These are phyloP conservation scores for Plasmopara muralis DNA, from an alignment of 352 stramenopile species.

Conservation along the genomic window DNA sequence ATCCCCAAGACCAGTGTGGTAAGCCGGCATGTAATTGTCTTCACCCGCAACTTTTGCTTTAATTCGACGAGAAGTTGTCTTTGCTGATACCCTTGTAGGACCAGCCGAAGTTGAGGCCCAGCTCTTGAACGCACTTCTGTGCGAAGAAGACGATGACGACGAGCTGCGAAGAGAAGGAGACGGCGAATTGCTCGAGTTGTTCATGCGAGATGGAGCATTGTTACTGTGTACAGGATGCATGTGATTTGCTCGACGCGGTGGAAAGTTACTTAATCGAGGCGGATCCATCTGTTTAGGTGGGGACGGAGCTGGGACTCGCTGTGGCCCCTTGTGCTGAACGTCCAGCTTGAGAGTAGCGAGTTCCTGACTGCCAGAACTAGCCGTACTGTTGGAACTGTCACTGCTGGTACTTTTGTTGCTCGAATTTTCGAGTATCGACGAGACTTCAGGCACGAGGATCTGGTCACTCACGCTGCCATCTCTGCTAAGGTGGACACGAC, in stretches of 20 bases:
- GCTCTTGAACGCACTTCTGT: conserved; percentile 13
- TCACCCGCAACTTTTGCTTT: conserved; percentile 10
- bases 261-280: conserved; percentile 18
- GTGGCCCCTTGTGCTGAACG: conserved; percentile 20
- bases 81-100: conserved; percentile 16
- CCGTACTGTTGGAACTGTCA: conserved; percentile 22
- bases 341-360: conserved; percentile 15
- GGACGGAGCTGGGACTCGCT: conserved; percentile 23
- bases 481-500: conserved; percentile 20
- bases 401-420: conserved; percentile 19
- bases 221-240: conserved; percentile 17
- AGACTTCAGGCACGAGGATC: conserved; percentile 16
- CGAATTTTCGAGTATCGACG: conserved; percentile 15
- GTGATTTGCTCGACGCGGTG: conserved; percentile 20
- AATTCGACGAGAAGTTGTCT: conserved; percentile 7
- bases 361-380: conserved; percentile 22
- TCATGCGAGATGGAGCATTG: conserved; percentile 14
- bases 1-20: conserved; percentile 12
- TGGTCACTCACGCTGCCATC: conserved; percentile 25
- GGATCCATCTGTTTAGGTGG: conserved; percentile 16
- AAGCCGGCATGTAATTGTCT: conserved; percentile 16
- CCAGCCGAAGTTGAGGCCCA: conserved; percentile 29
- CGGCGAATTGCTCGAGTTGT: conserved; percentile 6
- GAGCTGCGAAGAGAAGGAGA: conserved; percentile 19
- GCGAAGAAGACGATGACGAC: conserved; percentile 21